Evolutionary conservation across 768 basidiomycete species (phyloP).

Genomic region (Sarcomyxa edulis): DNA sequence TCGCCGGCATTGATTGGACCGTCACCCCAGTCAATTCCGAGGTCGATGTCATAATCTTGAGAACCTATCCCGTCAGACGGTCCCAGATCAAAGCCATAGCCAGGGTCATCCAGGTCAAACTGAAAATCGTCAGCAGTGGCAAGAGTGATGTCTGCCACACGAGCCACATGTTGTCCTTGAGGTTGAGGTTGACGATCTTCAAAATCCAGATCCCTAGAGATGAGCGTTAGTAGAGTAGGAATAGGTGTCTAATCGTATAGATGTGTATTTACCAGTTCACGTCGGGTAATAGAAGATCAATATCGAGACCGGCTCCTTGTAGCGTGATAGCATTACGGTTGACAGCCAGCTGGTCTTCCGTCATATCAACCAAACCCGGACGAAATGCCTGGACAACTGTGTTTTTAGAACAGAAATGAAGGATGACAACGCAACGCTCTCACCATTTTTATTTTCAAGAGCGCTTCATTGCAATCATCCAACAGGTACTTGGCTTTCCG

Average conservation of each 20-base stretch:
- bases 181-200: constrained; percentile 60
- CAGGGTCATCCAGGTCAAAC: constrained; percentile 60
- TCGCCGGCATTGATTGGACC: constrained; percentile 33
- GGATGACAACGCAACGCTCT: neutral
- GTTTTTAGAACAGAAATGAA: constrained; percentile 5
- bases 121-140: constrained; percentile 69
- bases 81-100: constrained; percentile 61
- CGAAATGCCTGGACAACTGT: constrained; percentile 69
- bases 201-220: constrained; percentile 73
- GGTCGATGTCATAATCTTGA: constrained; percentile 74
- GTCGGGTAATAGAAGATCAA: constrained; percentile 77
- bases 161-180: constrained; percentile 78
- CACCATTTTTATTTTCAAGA: constrained; percentile 94
- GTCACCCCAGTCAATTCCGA: constrained; percentile 76
- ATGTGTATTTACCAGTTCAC: constrained; percentile 59
- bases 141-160: constrained; percentile 85
- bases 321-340: constrained; percentile 87
- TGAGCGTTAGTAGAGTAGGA: neutral
- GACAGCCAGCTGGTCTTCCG: constrained; percentile 87
- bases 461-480: constrained; percentile 96
- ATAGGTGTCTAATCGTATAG: neutral
- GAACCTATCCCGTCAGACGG: constrained; percentile 83
- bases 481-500: constrained; percentile 96
- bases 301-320: constrained; percentile 68
- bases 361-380: constrained; percentile 93